Evolutionary conservation across 202 grass and related monocot species (phyloP).

Genomic region (Sporobolus alterniflorus): DNA sequence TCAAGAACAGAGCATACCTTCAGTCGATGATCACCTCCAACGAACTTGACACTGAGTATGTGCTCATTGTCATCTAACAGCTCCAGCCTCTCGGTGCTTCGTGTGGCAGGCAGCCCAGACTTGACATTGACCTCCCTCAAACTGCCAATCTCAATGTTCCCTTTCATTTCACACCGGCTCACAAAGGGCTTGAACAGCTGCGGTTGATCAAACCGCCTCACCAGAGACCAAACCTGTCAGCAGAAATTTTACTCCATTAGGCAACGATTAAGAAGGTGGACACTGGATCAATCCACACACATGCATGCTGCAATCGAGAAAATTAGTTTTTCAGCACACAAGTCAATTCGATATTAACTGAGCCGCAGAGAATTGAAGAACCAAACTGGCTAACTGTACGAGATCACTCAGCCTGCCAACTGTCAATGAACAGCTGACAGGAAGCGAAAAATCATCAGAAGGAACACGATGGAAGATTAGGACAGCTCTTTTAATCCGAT

Average conservation of each 20-base stretch:
- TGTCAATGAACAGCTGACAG: no score
- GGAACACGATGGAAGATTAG: constrained; percentile 22
- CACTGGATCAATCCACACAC: background rate
- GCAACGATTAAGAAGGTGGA: background rate
- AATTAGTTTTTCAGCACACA: constrained; percentile 16
- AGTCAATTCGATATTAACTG: constrained; percentile 17
- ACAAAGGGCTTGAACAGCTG: constrained; percentile 96
- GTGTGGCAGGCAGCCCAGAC: constrained; percentile 85
- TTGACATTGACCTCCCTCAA: constrained; percentile 93
- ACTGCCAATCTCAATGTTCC: constrained; percentile 79
- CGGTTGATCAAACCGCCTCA: constrained; percentile 96
- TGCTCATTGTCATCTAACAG: constrained; percentile 79
- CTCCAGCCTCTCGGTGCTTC: constrained; percentile 83
- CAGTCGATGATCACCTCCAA: constrained; percentile 86
- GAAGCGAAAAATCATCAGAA: no score
- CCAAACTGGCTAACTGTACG: no score
- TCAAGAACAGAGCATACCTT: constrained; percentile 57
- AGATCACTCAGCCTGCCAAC: no score
- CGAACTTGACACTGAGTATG: constrained; percentile 86
- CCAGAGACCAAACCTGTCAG: constrained; percentile 88
- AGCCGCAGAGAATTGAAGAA: no score
- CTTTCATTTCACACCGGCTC: constrained; percentile 83
- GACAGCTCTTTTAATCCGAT: constrained; percentile 49
- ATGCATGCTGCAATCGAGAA: constrained; percentile 11
- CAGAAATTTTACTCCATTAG: constrained; percentile 21